Base-by-base conservation (phyloP, 306 rosid genomes). In the Ormosia semicastrata region DNA sequence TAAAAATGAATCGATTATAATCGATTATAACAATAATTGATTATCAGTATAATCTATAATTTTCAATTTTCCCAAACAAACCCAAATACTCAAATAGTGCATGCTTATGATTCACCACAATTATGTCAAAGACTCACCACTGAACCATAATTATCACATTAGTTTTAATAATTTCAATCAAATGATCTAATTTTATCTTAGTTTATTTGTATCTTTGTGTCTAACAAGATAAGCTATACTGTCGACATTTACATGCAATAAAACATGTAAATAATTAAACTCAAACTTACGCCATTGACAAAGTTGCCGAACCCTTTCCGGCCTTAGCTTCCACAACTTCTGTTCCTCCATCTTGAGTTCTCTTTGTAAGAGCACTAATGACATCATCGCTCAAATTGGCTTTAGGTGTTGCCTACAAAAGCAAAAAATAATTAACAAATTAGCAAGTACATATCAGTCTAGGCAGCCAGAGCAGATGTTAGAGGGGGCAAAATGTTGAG, bases 291-390 rank as follows among this genome's bases (percentile, higher is more conserved):
- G 98, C 99, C 99, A 95, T 95, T 6, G 99, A 95, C 88, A 95
- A 81, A 30, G 99, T 95, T 64, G 99, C 98, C 66, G 99, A 95
- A 68, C 98, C 99, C 92, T 95, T 93, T 85, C 98, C 99, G 32
- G 99, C 99, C 91, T 95, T 95, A 7, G 99, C 99, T 77, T 94
- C 97, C 64, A 95, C 99, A 75, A 95, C 99, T 87, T 95, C 99
- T 0, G 99, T 95, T 59, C 99, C 99, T 82, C 99, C 99, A 37
- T 95, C 99, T 78, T 95, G 99, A 9, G 99, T 93, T 77, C 99
- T 86, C 90, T 92, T 89, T 60, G 99, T 95, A 58, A 95, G 94
- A 86, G 94, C 97, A 65, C 14, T 62, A 73, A 95, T 87, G 8
- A 54, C 82, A 30, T 91, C 97, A 81, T 89, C 89, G 32, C 84